Percentiles rank a stretch among this genome's conserved stretches.
These are phyloP conservation scores for Beta corolliflora DNA, from an alignment of 179 eudicot species.

Conservation along the genomic window DNA sequence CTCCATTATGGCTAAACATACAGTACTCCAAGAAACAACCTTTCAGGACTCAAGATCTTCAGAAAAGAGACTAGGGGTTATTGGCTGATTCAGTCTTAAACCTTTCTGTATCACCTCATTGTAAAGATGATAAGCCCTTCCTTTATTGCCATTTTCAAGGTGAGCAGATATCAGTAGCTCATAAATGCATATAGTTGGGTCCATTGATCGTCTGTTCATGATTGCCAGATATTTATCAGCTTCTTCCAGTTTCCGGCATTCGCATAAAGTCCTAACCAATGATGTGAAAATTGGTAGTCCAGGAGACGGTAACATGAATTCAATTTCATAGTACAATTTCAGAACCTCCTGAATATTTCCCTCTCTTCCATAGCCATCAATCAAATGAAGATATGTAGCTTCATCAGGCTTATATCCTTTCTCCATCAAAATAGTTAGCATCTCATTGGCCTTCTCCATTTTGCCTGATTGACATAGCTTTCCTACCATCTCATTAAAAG, in stretches of 20 bases:
- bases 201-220: constrained; percentile 53
- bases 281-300: constrained; percentile 44
- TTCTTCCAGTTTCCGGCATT: constrained; percentile 46
- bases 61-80: constrained; percentile 7
- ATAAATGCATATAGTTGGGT: constrained; percentile 36
- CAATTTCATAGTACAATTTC: constrained; percentile 78
- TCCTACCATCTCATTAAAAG: constrained; percentile 60
- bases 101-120: constrained; percentile 44
- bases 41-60: constrained; percentile 20
- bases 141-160: constrained; percentile 40
- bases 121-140: constrained; percentile 41
- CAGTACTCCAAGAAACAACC: constrained; percentile 6
- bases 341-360: constrained; percentile 56
- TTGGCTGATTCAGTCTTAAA: constrained; percentile 18
- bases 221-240: constrained; percentile 59
- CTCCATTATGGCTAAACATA: not conserved
- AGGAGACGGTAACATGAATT: constrained; percentile 52
- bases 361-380: constrained; percentile 62
- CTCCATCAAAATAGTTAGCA: constrained; percentile 62
- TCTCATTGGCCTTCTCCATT: constrained; percentile 52
- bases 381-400: constrained; percentile 51
- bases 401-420: constrained; percentile 67
- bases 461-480: constrained; percentile 51
- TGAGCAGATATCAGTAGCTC: constrained; percentile 44
- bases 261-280: constrained; percentile 44